Evolutionary conservation across 805 yeast genomes (phyloP), one percentile per base, ranked within the genome.

Genomic region (Candida sphagnicola): DNA sequence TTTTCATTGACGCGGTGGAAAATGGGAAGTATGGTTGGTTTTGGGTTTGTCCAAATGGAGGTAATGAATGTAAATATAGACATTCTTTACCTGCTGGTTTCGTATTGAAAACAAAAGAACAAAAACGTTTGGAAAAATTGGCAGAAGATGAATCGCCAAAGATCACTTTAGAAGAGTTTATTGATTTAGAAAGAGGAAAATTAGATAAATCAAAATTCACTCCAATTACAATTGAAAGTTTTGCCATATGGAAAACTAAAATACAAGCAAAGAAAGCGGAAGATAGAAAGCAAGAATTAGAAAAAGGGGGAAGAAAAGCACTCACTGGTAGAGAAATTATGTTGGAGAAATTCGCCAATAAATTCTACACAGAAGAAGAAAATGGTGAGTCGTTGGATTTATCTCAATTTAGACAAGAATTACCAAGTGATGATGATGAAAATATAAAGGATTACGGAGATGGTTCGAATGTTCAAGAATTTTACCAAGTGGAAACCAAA

Each of bases 1-100:
- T 62, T 63, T 95, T 93, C 67, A 86, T 93, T 48, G 96, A 89
- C 43, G 98, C 99, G 0, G 97, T 93, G 41, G 99, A 93, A 59
- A 88, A 89, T 56, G 93, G 91, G 42, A 91, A 91, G 59, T 93
- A 93, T 59, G 99, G 99, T 56, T 93, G 99, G 99, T 90, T 93
- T 65, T 93, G 99, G 99, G 74, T 76, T 15, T 93, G 99, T 70
- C 99, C 99, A 18, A 87, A 87, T 51, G 90, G 91, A 29, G 97
- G 96, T 48, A 79, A 84, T 44, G 83, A 78, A 44, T 93, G 99
- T 77, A 91, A 83, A 71, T 93, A 93, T 70, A 82, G 78, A 63
- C 99, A 93, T 64, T 85, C 97, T 6, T 73, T 93, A 56, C 99
- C 99, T 29, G 90, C 95, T 34, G 99, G 99, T 1, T 95, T 89